Percentiles rank a stretch among this genome's conserved stretches.
phyloP scores from a whole-genome alignment of 208 protist species.

The Trypanosoma grayi region DNA sequence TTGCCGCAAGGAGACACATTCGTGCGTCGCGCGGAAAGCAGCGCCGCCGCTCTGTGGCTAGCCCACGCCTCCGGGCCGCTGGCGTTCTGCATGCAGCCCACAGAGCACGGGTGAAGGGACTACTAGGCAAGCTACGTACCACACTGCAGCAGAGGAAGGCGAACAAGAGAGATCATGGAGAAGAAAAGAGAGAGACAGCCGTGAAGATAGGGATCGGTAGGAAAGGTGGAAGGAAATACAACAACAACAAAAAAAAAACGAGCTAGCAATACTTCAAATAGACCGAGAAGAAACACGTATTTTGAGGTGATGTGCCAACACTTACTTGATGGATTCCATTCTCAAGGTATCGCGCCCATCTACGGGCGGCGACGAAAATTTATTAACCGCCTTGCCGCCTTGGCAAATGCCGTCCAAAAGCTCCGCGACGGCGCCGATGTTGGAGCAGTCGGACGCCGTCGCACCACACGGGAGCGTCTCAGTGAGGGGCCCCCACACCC shows the following conservation, averaged over 20 bases:
- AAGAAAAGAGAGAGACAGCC: neutral
- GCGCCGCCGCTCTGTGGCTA: slow-evolving; percentile 48
- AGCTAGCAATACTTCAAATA: neutral
- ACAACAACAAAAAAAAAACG: neutral
- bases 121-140: neutral
- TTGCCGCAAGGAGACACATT: no score
- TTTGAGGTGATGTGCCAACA: no score
- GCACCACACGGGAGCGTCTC: slow-evolving; percentile 43
- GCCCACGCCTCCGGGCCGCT: neutral
- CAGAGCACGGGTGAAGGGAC: neutral
- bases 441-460: slow-evolving; percentile 28
- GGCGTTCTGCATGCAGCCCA: neutral
- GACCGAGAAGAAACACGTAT: neutral
- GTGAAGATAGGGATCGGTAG: neutral
- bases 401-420: slow-evolving; percentile 13
- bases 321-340: no score
- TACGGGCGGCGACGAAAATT: no score
- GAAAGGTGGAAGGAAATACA: neutral
- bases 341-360: no score
- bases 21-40: slow-evolving; percentile 87
- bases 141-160: neutral
- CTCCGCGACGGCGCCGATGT: slow-evolving; percentile 32
- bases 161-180: neutral
- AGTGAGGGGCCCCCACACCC: slow-evolving; percentile 27
- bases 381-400: no score